A percentile compares a stretch with the other conserved stretches of the same genome.
Evolutionary conservation across 1,284 basidiomycete genomes (phyloP).

Genomic region (Cutaneotrichosporon arboriforme): DNA sequence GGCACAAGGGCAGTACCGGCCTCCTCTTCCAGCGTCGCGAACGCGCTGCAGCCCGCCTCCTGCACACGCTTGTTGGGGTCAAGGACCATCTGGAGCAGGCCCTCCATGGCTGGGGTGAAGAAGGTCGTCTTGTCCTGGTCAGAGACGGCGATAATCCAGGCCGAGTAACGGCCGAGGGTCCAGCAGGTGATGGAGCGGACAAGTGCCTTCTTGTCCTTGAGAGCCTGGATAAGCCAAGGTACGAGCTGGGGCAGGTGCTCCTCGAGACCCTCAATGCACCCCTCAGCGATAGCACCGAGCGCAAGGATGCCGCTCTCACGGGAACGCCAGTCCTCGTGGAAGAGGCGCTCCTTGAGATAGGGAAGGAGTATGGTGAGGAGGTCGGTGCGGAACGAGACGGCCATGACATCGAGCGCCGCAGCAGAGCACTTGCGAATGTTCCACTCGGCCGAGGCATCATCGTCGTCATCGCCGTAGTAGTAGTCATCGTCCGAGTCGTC

Average conservation of each 20-base stretch:
- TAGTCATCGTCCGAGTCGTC: constrained; percentile 74
- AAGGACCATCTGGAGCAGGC: constrained; percentile 92
- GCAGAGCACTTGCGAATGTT: constrained; percentile 97
- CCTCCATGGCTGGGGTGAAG: constrained; percentile 97
- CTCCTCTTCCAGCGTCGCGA: constrained; percentile 97
- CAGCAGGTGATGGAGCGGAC: constrained; percentile 98
- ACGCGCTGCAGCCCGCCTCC: constrained; percentile 97
- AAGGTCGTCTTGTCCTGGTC: constrained; percentile 79
- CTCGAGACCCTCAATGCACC: constrained; percentile 92
- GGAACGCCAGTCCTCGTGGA: constrained; percentile 89
- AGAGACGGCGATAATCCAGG: constrained; percentile 77
- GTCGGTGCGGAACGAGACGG: constrained; percentile 82
- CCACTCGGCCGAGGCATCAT: constrained; percentile 98
- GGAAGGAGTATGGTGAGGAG: constrained; percentile 83
- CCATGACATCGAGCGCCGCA: constrained; percentile 93
- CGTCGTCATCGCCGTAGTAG: constrained; percentile 87
- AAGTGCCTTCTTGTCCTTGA: constrained; percentile 91
- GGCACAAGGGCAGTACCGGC: constrained; percentile 84
- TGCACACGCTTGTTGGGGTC: constrained; percentile 99
- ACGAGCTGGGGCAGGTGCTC: constrained; percentile 88
- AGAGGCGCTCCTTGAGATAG: constrained; percentile 87
- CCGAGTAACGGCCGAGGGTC: constrained; percentile 97
- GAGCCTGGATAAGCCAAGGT: constrained; percentile 82
- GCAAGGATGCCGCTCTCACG: constrained; percentile 94
- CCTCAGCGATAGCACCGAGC: constrained; percentile 96